These are phyloP conservation scores for Tausonia pullulans DNA, from an alignment of 1,284 basidiomycete species.

Conservation along the genomic window DNA sequence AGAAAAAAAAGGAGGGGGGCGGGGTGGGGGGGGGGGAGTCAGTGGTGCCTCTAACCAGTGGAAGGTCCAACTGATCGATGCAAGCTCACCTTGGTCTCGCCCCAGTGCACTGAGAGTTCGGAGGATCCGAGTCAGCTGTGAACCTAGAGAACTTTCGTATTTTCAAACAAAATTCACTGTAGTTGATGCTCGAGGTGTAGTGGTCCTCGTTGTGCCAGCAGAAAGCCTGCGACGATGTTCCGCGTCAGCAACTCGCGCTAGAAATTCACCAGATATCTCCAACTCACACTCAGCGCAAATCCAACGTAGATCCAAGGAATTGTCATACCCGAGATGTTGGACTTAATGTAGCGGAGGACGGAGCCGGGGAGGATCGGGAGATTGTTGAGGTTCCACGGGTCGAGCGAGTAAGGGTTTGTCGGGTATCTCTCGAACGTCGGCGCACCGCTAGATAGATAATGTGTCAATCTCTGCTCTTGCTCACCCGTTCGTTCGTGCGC, in stretches of 20 bases:
- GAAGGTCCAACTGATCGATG: background rate
- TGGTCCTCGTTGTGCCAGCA: constrained; percentile 99
- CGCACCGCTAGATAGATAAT: constrained; percentile 55
- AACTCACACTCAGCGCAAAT: constrained; percentile 59
- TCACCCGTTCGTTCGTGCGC: constrained; percentile 19
- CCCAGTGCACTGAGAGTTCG: constrained; percentile 76
- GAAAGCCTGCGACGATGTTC: constrained; percentile 45
- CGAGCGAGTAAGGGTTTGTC: constrained; percentile 69
- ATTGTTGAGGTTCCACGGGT: constrained; percentile 98
- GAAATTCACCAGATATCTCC: background rate
- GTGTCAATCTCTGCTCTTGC: no score
- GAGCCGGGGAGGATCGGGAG: constrained; percentile 83
- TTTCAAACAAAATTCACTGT: constrained; percentile 48
- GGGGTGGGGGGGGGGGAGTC: background rate
- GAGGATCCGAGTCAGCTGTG: no score
- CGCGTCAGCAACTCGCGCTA: background rate
- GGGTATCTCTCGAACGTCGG: constrained; percentile 91
- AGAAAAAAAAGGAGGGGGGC: background rate
- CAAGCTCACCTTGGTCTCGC: constrained; percentile 65
- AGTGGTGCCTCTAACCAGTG: background rate
- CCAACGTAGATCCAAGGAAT: constrained; percentile 99
- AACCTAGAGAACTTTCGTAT: no score
- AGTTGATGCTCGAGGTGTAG: constrained; percentile 93
- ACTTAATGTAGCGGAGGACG: constrained; percentile 78
- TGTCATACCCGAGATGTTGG: constrained; percentile 99